phyloP scores from a whole-genome alignment of 306 rosid genomes.

The Malus sylvestris region DNA sequence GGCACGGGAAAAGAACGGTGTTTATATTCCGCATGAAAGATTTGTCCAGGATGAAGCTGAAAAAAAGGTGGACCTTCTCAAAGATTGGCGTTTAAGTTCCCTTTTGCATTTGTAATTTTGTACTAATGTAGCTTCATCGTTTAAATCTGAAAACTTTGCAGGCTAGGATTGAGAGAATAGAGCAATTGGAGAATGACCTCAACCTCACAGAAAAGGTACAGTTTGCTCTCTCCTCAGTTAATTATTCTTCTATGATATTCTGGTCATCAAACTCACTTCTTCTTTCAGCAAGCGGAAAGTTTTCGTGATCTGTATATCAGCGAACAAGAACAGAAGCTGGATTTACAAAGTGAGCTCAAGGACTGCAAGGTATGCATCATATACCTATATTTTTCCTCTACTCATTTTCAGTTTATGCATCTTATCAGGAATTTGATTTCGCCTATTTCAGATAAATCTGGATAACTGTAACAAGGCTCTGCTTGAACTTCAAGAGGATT shows the following conservation, averaged over 20 bases:
- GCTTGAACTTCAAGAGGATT: slow-evolving; percentile 65
- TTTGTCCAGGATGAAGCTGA: slow-evolving; percentile 86
- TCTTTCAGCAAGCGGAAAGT: slow-evolving; percentile 63
- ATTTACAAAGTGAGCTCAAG: slow-evolving; percentile 61
- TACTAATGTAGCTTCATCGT: slow-evolving; percentile 13
- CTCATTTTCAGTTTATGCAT: neutral
- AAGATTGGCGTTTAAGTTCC: neutral
- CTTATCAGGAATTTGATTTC: neutral
- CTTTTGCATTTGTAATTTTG: slow-evolving; percentile 1
- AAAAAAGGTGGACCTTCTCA: slow-evolving; percentile 52
- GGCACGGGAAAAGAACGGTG: slow-evolving; percentile 95
- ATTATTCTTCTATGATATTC: neutral
- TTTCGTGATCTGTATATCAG: slow-evolving; percentile 63
- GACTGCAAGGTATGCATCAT: slow-evolving; percentile 56
- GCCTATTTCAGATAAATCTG: slow-evolving; percentile 42
- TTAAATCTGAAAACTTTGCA: slow-evolving; percentile 20
- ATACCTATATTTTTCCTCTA: neutral
- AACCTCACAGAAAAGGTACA: slow-evolving; percentile 55
- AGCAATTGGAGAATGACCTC: slow-evolving; percentile 76
- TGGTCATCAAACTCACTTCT: slow-evolving; percentile 3
- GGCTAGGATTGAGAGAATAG: slow-evolving; percentile 75
- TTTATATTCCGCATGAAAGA: slow-evolving; percentile 83
- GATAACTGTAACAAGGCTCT: slow-evolving; percentile 45
- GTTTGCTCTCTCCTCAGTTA: neutral
- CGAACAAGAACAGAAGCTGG: slow-evolving; percentile 75